These are phyloP conservation scores for Plasmodium sp. DNA, from an alignment of 169 alveolate genomes.

Conservation along the genomic window DNA sequence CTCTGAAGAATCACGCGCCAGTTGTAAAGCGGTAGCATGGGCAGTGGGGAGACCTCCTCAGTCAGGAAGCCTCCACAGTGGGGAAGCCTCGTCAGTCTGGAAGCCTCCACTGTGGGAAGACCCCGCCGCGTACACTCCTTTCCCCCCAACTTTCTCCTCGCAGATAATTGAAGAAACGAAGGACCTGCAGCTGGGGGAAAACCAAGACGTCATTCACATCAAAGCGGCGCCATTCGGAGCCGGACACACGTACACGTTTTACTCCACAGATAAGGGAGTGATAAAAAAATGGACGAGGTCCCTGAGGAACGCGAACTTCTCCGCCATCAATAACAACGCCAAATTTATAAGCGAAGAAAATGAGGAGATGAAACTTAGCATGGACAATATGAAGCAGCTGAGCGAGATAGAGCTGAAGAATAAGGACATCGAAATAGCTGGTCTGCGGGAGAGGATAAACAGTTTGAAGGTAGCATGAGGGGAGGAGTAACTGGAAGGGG, in stretches of 20 bases:
- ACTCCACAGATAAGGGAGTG: slow-evolving; percentile 1
- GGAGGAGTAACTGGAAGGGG: background rate
- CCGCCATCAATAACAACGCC: slow-evolving; percentile 2
- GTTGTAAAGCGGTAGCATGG: background rate
- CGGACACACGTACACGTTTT: slow-evolving; percentile 9
- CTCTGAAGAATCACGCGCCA: background rate
- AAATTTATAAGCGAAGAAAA: slow-evolving; percentile 31
- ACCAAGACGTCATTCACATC: slow-evolving; percentile 56
- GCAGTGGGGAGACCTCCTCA: background rate
- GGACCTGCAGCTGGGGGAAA: slow-evolving; percentile 3
- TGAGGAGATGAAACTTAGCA: slow-evolving; percentile 24
- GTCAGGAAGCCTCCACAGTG: background rate
- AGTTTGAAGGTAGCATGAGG: slow-evolving; percentile 13
- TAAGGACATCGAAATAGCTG: slow-evolving; percentile 32
- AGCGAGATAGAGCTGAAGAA: slow-evolving; percentile 41
- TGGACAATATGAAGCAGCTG: slow-evolving; percentile 8
- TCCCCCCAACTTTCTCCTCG: background rate
- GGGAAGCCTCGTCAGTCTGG: background rate
- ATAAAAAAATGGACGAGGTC: slow-evolving; percentile 27
- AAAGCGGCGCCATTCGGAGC: background rate
- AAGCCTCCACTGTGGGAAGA: background rate
- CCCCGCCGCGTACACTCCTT: background rate
- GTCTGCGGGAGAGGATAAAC: slow-evolving; percentile 6
- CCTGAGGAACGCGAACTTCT: slow-evolving; percentile 16
- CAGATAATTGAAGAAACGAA: slow-evolving; percentile 26